Base-by-base conservation (phyloP, 805 yeast species). In the Tetrapisispora arboricola region DNA sequence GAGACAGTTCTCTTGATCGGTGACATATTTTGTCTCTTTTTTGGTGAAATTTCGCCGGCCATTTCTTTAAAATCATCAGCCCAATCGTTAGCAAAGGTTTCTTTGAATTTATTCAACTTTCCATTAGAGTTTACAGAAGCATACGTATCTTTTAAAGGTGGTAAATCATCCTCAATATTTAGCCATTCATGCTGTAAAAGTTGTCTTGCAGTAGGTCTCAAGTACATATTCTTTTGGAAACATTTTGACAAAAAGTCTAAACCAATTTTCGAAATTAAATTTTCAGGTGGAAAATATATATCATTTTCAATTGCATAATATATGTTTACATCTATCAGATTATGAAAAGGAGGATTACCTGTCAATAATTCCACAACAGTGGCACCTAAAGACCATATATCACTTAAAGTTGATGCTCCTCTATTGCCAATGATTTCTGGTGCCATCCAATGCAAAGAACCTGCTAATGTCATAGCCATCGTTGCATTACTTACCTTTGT, bases 371-470 rank as follows among this genome's bases (percentile, higher is more conserved):
- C 98, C 2, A 90, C 75, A 3, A 88, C 74, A 0, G 97, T 90
- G n/a, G 96, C 94, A 3, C 97, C 98, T 21, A 92, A 61, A 7
- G 95, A 84, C 97, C 92, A 84, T 22, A 84, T 75, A 63, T 92
- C 98, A 2, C 95, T 84, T 2, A 94, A 82, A 0, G 90, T 76
- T 9, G 94, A 80, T 1, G 90, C 82, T 3, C 94, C 94, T 53
- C 81, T 84, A 50, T 86, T 78, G 32, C 80, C 68, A 4, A 92
- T 83, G 2, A 94, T 78, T 56, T 92, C 98, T 0, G 98, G 98
- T 0, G 98, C 96, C 96, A 92, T 88, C 97, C 97, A 92, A 57
- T 90, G 84, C 0, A 96, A 94, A 0, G 97, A 86, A 1, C 98
- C 98, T 7, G 75, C 79, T 54, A 74, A 68, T 0, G 80, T 75